Evolutionary conservation across 2,329 filamentous ascomycete genomes (phyloP).

Genomic region (Cercospora sp.): DNA sequence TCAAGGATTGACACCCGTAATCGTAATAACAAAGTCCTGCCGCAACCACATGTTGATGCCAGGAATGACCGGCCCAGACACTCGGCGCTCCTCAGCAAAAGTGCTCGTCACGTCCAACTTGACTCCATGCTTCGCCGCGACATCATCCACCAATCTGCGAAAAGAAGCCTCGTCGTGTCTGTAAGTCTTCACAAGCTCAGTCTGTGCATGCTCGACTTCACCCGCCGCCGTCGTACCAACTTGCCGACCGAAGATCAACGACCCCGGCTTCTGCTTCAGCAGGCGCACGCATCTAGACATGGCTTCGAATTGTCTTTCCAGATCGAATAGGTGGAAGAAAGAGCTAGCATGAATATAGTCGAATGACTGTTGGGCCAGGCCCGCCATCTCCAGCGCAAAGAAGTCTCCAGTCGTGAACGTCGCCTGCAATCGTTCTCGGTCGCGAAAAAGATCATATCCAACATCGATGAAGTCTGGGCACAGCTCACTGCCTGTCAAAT

Average conservation of each 20-base stretch:
- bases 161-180: background rate
- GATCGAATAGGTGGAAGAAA: slow-evolving; percentile 49
- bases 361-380: slow-evolving; percentile 27
- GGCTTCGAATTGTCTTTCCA: slow-evolving; percentile 29
- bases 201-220: background rate
- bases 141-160: slow-evolving; percentile 41
- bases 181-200: background rate
- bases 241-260: background rate
- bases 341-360: slow-evolving; percentile 46
- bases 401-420: slow-evolving; percentile 34
- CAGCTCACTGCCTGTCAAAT: background rate
- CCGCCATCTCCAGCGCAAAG: slow-evolving; percentile 29
- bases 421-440: slow-evolving; percentile 35
- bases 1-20: background rate
- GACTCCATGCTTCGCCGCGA: slow-evolving; percentile 42
- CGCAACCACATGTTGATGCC: background rate
- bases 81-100: background rate
- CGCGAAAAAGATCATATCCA: slow-evolving; percentile 43
- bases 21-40: background rate
- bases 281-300: background rate
- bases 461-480: slow-evolving; percentile 35
- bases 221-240: background rate
- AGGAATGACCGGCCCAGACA: background rate
- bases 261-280: background rate
- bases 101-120: slow-evolving; percentile 33